Conservation (phyloP, 1,139 yeast species). For the Eremothecium cymbalariae region DNA sequence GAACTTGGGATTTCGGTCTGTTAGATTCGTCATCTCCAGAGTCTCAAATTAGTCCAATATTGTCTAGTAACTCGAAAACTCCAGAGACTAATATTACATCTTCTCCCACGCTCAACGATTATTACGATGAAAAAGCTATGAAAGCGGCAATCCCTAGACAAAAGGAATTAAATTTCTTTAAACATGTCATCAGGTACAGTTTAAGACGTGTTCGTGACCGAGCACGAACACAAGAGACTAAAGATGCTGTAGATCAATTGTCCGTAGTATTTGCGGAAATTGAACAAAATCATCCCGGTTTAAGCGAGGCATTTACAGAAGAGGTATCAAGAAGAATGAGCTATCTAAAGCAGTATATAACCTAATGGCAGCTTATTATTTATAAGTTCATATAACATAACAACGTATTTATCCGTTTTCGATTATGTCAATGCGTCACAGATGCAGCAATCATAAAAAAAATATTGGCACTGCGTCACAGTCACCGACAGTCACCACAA, state of each 20-base stretch:
- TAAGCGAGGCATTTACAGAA: slow-evolving; percentile 57
- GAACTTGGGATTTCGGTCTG: slow-evolving; percentile 23
- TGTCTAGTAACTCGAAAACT: slow-evolving; percentile 7
- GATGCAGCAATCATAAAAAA: not conserved
- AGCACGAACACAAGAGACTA: slow-evolving; percentile 43
- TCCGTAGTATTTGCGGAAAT: slow-evolving; percentile 35
- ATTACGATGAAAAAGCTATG: slow-evolving; percentile 8
- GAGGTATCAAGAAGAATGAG: slow-evolving; percentile 38
- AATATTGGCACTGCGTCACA: not conserved
- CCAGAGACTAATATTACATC: slow-evolving; percentile 10
- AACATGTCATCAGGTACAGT: slow-evolving; percentile 35
- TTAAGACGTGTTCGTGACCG: slow-evolving; percentile 41
- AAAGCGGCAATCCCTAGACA: slow-evolving; percentile 5
- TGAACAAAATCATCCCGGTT: slow-evolving; percentile 53
- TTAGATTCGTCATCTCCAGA: slow-evolving; percentile 7
- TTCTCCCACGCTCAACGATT: slow-evolving; percentile 9
- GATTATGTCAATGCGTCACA: not conserved
- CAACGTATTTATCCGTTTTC: slow-evolving; percentile 5
- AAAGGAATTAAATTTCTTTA: slow-evolving; percentile 31
- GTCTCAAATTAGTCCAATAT: slow-evolving; percentile 9
- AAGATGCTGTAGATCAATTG: slow-evolving; percentile 37
- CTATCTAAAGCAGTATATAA: slow-evolving; percentile 5
- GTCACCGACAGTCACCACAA: not conserved
- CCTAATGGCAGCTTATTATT: slow-evolving; percentile 3
- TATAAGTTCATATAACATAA: slow-evolving; percentile 6